phyloP scores from a whole-genome alignment of 2,329 filamentous ascomycete species.

The Fusarium sp. region DNA sequence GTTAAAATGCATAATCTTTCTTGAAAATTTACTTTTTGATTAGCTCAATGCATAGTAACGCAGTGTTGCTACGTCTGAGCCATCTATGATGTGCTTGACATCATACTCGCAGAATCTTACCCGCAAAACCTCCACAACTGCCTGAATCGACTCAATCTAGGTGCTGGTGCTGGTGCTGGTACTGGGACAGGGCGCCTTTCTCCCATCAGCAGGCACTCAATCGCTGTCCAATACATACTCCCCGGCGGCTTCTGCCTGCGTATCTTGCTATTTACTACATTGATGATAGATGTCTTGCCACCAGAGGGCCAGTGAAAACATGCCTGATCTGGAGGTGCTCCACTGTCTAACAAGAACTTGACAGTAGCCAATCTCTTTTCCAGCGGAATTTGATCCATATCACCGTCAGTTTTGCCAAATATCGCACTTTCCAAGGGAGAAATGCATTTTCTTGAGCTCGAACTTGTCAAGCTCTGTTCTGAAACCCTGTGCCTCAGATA shows the following conservation, averaged over 20 bases:
- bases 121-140: background rate
- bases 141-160: background rate
- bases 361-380: background rate
- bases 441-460: background rate
- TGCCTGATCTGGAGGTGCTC: background rate
- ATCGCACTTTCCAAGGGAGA: background rate
- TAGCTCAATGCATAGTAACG: background rate
- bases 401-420: background rate
- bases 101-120: background rate
- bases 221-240: background rate
- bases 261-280: background rate
- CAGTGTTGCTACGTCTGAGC: background rate
- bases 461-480: background rate
- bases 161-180: background rate
- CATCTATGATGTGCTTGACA: background rate
- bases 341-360: background rate
- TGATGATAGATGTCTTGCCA: background rate
- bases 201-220: background rate
- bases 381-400: background rate
- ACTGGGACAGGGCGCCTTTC: background rate
- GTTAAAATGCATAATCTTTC: background rate
- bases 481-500: background rate
- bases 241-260: background rate
- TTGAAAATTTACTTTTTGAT: background rate
- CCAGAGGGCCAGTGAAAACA: background rate